Evolutionary conservation across 148 eudicot species (phyloP).

Genomic region (Persicaria maculosa): DNA sequence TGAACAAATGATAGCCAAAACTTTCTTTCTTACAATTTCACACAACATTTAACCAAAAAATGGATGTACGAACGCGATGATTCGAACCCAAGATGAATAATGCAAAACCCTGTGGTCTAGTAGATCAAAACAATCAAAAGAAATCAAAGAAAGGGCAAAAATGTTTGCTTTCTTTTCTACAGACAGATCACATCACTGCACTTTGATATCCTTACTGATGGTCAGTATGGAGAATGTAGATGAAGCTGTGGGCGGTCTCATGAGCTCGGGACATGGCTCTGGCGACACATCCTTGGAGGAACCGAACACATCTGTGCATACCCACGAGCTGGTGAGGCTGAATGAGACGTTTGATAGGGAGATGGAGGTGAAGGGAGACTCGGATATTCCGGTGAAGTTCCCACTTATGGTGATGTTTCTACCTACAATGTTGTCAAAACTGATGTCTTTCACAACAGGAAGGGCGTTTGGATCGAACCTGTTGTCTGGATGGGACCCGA

Average conservation of each 20-base stretch:
- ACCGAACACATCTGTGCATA: constrained; percentile 38
- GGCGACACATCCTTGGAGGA: constrained; percentile 38
- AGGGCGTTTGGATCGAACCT: constrained; percentile 43
- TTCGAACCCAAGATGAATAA: neutral
- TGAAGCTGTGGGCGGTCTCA: constrained; percentile 15
- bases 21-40: constrained; percentile 1
- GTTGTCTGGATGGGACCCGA: constrained; percentile 43
- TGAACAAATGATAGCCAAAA: neutral
- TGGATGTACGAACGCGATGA: neutral
- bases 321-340: constrained; percentile 27
- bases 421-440: constrained; percentile 38
- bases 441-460: constrained; percentile 34
- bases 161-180: neutral
- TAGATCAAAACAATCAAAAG: neutral
- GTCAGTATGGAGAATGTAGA: constrained; percentile 9
- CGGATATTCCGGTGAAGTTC: constrained; percentile 29
- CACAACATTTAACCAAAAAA: neutral
- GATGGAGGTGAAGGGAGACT: constrained; percentile 49
- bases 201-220: constrained; percentile 1
- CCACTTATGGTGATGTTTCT: constrained; percentile 35
- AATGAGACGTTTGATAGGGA: constrained; percentile 39
- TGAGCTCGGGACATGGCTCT: constrained; percentile 49
- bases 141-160: neutral
- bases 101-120: constrained; percentile 1
- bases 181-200: neutral